phyloP scores from a whole-genome alignment of 805 yeast genomes.

The Pichia paraexigua region DNA sequence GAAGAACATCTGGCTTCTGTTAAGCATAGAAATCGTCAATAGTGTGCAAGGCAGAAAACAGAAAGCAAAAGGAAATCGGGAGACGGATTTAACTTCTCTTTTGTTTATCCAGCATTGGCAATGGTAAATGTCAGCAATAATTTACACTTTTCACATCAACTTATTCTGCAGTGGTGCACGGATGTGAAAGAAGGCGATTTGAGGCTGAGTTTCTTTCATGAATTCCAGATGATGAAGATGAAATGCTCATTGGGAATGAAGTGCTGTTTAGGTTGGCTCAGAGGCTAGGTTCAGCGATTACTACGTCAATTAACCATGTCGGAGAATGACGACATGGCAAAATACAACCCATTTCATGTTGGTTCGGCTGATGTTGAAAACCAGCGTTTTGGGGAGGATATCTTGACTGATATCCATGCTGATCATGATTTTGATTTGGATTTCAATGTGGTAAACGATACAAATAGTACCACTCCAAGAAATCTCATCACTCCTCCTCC shows the following conservation, averaged over 20 bases:
- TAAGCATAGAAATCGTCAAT: background rate
- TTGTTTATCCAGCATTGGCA: too few species aligned
- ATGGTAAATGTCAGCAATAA: background rate
- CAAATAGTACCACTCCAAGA: background rate
- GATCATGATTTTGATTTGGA: background rate
- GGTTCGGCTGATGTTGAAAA: background rate
- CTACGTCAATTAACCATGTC: background rate
- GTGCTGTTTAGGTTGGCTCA: background rate
- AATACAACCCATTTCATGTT: conserved; percentile 6
- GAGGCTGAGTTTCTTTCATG: background rate
- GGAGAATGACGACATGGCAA: background rate
- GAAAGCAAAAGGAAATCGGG: too few species aligned
- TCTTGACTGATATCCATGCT: background rate
- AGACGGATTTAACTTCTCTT: too few species aligned
- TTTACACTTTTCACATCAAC: too few species aligned
- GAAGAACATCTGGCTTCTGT: conserved; percentile 41
- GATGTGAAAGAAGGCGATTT: background rate
- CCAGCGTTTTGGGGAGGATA: background rate
- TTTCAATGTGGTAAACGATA: background rate
- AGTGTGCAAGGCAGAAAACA: too few species aligned
- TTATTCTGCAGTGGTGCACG: background rate
- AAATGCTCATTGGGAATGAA: background rate
- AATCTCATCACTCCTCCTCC: conserved; percentile 4
- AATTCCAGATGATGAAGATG: background rate
- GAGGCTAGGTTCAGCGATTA: background rate